These are phyloP conservation scores for Liriodendron chinense DNA, from an alignment of 164 flowering plant genomes.

Conservation along the genomic window DNA sequence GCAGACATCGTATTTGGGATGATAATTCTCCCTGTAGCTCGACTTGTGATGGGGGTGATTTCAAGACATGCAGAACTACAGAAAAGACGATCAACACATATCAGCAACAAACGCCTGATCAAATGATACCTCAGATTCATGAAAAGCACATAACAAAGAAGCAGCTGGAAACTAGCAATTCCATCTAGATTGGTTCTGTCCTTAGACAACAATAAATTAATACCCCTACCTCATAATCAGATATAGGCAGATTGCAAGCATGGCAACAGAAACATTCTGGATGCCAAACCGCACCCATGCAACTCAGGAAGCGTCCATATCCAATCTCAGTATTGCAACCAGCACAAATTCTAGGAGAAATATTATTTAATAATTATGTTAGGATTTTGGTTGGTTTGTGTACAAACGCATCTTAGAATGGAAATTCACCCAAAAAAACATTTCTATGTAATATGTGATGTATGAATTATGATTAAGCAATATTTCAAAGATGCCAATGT, in stretches of 20 bases:
- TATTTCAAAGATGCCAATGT: too few relatives aligned
- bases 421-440: neutral
- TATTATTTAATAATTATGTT: neutral
- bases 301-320: conserved; percentile 83
- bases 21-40: conserved; percentile 84
- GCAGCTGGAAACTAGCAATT: neutral
- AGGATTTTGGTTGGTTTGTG: neutral
- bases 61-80: conserved; percentile 81
- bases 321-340: conserved; percentile 90
- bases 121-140: neutral
- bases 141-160: conserved; percentile 1
- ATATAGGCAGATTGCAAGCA: conserved; percentile 75
- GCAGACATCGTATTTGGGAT: conserved; percentile 98
- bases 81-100: conserved; percentile 10
- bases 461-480: too few relatives aligned
- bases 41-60: conserved; percentile 82
- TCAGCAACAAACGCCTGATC: conserved; percentile 8
- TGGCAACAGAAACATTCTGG: conserved; percentile 96
- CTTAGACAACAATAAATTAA: neutral
- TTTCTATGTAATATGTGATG: too few relatives aligned
- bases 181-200: neutral
- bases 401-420: neutral
- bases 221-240: conserved; percentile 79
- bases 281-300: conserved; percentile 94
- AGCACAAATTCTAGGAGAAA: conserved; percentile 63